Conservation (phyloP, 805 yeast genomes). For the Ogataea methylovora region DNA sequence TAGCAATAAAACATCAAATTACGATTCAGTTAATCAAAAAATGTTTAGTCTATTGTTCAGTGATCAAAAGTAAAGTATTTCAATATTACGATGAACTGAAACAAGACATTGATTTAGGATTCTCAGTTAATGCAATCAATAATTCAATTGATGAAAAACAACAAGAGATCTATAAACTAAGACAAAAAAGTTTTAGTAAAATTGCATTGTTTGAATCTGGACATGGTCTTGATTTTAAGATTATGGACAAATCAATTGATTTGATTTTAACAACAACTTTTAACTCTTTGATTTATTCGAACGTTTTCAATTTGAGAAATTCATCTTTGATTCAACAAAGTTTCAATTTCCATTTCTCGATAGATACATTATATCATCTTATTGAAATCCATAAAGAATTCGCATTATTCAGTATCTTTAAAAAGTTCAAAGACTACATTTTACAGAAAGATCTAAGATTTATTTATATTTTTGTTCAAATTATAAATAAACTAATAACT, state of each 20-base stretch:
- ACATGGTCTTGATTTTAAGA: slow-evolving; percentile 17
- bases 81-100: too few relatives aligned
- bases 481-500: slow-evolving; percentile 16
- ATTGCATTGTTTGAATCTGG: slow-evolving; percentile 19
- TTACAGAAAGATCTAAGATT: slow-evolving; percentile 23
- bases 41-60: too few relatives aligned
- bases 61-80: too few relatives aligned
- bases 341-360: slow-evolving; percentile 5
- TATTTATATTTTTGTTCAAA: slow-evolving; percentile 14
- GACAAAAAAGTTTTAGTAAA: slow-evolving; percentile 15
- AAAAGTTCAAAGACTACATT: slow-evolving; percentile 25
- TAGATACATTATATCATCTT: slow-evolving; percentile 9
- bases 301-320: too few relatives aligned
- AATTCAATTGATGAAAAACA: slow-evolving; percentile 5
- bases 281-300: slow-evolving; percentile 8
- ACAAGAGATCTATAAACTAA: slow-evolving; percentile 13
- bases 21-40: too few relatives aligned
- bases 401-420: slow-evolving; percentile 34
- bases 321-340: too few relatives aligned
- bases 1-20: too few relatives aligned
- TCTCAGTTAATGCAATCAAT: too few relatives aligned
- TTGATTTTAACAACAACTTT: slow-evolving; percentile 15
- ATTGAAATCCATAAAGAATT: slow-evolving; percentile 24
- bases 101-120: too few relatives aligned
- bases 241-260: slow-evolving; percentile 17